These are phyloP conservation scores for Termitomyces titanicus DNA, from an alignment of 768 basidiomycete genomes.

Conservation along the genomic window DNA sequence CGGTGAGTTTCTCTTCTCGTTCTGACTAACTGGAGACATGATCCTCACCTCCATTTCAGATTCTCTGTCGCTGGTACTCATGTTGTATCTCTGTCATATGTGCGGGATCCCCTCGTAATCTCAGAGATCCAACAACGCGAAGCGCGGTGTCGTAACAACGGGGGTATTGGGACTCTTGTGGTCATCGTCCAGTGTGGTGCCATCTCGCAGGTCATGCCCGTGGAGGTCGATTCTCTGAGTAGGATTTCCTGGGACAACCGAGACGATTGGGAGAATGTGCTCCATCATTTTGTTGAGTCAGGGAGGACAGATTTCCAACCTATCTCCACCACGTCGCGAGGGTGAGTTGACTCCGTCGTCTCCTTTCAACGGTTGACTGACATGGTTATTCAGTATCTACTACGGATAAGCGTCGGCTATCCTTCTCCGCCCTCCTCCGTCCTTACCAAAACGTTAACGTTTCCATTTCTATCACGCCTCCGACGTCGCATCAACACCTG, in stretches of 20 bases:
- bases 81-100: slow-evolving; percentile 66
- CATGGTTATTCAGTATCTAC: slow-evolving; percentile 30
- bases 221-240: slow-evolving; percentile 76
- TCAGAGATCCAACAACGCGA: slow-evolving; percentile 78
- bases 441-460: not conserved
- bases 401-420: slow-evolving; percentile 33
- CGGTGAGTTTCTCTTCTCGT: slow-evolving; percentile 44
- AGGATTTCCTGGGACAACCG: slow-evolving; percentile 75
- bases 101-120: slow-evolving; percentile 73
- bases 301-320: slow-evolving; percentile 79
- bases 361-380: slow-evolving; percentile 7
- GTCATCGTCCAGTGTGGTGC: slow-evolving; percentile 75
- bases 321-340: slow-evolving; percentile 72
- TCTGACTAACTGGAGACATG: slow-evolving; percentile 13
- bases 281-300: slow-evolving; percentile 66
- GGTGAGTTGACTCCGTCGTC: slow-evolving; percentile 42
- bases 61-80: slow-evolving; percentile 69
- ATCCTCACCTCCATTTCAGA: slow-evolving; percentile 29
- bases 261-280: slow-evolving; percentile 69
- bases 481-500: slow-evolving; percentile 6
- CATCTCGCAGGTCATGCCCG: slow-evolving; percentile 81
- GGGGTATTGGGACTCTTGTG: slow-evolving; percentile 73
- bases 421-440: not conserved
- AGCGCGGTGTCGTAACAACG: slow-evolving; percentile 69
- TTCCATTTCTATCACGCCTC: slow-evolving; percentile 17